Conservation (phyloP, 1,139 yeast genomes). For the Taiozyma sp. region DNA sequence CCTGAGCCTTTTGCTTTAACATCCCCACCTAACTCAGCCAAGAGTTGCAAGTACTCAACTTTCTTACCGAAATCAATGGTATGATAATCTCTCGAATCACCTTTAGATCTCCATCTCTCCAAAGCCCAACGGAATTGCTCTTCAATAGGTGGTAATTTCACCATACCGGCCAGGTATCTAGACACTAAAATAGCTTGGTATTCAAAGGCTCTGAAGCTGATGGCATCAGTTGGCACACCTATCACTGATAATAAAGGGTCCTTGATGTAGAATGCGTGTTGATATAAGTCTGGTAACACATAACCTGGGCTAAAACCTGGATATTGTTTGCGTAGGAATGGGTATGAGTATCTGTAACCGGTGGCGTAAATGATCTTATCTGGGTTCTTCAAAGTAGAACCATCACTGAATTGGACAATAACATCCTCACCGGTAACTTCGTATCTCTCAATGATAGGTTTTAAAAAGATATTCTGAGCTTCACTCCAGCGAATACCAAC, state of each 20-base stretch:
- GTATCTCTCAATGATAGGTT: conserved; percentile 16
- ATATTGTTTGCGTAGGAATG: conserved; percentile 32
- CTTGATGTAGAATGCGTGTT: conserved; percentile 34
- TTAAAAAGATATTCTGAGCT: conserved; percentile 10
- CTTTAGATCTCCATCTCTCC: conserved; percentile 23
- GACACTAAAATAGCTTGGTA: conserved; percentile 36
- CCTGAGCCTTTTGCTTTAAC: conserved; percentile 27
- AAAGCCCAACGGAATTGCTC: conserved; percentile 32
- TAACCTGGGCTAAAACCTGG: conserved; percentile 28
- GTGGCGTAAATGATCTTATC: conserved; percentile 39
- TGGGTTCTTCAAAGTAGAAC: conserved; percentile 13
- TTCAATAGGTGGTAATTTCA: conserved; percentile 24
- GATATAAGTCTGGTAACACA: conserved; percentile 27
- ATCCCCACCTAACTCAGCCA: conserved; percentile 31
- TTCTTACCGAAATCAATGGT: conserved; percentile 29
- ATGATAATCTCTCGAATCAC: conserved; percentile 35
- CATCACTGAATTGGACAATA: conserved; percentile 30
- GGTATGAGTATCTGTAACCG: conserved; percentile 40
- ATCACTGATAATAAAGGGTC: conserved; percentile 35
- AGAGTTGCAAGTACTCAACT: conserved; percentile 23
- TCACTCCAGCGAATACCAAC: conserved; percentile 7
- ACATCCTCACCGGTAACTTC: conserved; percentile 9
- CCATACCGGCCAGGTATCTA: conserved; percentile 30
- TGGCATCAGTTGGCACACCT: conserved; percentile 39
- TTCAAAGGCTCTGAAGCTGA: conserved; percentile 34